Evolutionary conservation across 768 basidiomycete species (phyloP).

Genomic region (Termitomyces bulborhizus): DNA sequence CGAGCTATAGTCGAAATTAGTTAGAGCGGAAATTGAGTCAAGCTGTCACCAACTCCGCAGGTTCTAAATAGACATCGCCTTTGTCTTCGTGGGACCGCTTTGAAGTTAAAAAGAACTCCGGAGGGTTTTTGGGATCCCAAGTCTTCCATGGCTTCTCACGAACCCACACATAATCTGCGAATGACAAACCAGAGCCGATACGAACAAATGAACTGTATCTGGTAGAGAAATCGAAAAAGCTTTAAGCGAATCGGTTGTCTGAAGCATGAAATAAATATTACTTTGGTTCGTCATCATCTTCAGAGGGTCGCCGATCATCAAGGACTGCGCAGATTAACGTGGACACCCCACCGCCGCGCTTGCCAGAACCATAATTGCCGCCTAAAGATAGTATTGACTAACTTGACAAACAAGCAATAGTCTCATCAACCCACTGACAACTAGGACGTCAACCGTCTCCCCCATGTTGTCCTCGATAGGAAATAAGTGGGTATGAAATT

Average conservation of each 20-base stretch:
- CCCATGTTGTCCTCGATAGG: conserved; percentile 79
- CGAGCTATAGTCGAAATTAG: conserved; percentile 45
- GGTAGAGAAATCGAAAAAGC: neutral
- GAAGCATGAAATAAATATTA: conserved; percentile 18
- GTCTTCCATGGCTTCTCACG: conserved; percentile 75
- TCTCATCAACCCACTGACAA: conserved; percentile 56
- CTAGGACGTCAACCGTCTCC: conserved; percentile 87
- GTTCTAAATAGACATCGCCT: conserved; percentile 88
- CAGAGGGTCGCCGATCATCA: conserved; percentile 56
- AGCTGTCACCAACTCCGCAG: conserved; percentile 60
- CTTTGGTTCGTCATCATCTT: conserved; percentile 61
- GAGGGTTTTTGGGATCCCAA: conserved; percentile 70
- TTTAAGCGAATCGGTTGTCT: neutral
- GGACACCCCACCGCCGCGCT: conserved; percentile 83
- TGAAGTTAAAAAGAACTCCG: conserved; percentile 60
- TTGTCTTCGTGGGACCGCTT: conserved; percentile 67
- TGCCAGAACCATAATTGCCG: conserved; percentile 84
- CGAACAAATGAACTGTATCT: conserved; percentile 88
- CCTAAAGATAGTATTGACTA: conserved; percentile 31
- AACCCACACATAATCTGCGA: conserved; percentile 83
- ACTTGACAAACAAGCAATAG: neutral
- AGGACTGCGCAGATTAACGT: conserved; percentile 85
- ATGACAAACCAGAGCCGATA: conserved; percentile 85
- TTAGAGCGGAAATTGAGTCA: neutral
- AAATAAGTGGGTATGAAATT: neutral